Base-by-base conservation (phyloP, 1,284 basidiomycete species). In the Cerioporus squamosus region DNA sequence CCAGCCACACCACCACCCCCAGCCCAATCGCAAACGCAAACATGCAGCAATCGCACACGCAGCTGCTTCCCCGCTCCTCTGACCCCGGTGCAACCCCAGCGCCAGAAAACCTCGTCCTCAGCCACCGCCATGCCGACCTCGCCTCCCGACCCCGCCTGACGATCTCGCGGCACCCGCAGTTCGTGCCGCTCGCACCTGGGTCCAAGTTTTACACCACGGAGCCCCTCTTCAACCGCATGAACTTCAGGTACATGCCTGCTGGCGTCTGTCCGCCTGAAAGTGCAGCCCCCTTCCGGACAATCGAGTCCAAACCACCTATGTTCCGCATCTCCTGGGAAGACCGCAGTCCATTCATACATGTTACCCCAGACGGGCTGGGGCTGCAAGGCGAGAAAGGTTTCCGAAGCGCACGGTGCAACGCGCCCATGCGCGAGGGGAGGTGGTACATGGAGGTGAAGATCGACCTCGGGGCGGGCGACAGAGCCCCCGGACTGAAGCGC, bases 381-480 rank as follows among this genome's bases (percentile, higher is more conserved):
- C 77, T 95, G 51, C 81, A 86, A 3, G 92, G 96, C 3, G 91
- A 93, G 71, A 91, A 91, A 46, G 97, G 97, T 1, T 99, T 94
- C 72, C 81, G 97, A 38, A 93, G 93, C 63, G 95, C 90, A 2
- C 84, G 97, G 17, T 90, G 90, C 59, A 98, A 97, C 72, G 89
- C 94, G 1, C 91, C 94, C 0, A 84, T 98, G 14, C 82, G 95
- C 17, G 86, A 96, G 68, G 97, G 97, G 2, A 85, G 85, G 17
- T 99, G 95, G 95, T 99, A 97, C 74, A 88, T 95, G 79, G 97
- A 99, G 78, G 85, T 97, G 40, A 84, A 84, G 66, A 80, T 97
- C 61, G 79, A 92, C 46, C 82, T 86, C 23, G 93, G 94, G 0
- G 89, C 90, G 1, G 91, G 91, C 0, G 88, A 90, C 57, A 72